Percentiles rank a stretch among this genome's conserved stretches.
These are phyloP conservation scores for Debaryomyces psychrophilus DNA, from an alignment of 1,139 yeast genomes.

Conservation along the genomic window DNA sequence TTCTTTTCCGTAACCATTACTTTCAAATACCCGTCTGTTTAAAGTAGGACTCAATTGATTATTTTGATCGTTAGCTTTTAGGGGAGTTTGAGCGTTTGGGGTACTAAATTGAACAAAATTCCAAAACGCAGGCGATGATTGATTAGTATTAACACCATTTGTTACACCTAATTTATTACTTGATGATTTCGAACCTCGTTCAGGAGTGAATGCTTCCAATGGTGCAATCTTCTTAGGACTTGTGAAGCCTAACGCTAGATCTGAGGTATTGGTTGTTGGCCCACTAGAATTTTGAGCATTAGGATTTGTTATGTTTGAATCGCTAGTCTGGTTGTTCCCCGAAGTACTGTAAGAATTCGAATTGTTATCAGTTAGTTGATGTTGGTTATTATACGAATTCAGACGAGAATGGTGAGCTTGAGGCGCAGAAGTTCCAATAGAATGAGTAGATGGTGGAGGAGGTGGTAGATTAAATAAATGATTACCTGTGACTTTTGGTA, in stretches of 20 bases:
- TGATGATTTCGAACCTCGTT: conserved; percentile 58
- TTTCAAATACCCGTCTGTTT: conserved; percentile 28
- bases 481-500: conserved; percentile 37
- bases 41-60: conserved; percentile 47
- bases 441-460: conserved; percentile 29
- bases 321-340: conserved; percentile 19
- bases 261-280: conserved; percentile 27
- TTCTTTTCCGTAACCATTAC: conserved; percentile 9
- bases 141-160: conserved; percentile 37
- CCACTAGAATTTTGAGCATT: conserved; percentile 16
- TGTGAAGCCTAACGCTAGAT: conserved; percentile 44
- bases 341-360: conserved; percentile 17
- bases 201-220: conserved; percentile 82
- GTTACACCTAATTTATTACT: conserved; percentile 23
- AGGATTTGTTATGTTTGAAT: conserved; percentile 19
- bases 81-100: conserved; percentile 56
- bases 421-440: conserved; percentile 20
- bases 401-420: conserved; percentile 31
- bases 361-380: conserved; percentile 10
- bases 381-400: conserved; percentile 30
- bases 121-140: conserved; percentile 76
- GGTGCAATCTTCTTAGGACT: conserved; percentile 64
- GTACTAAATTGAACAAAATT: conserved; percentile 78
- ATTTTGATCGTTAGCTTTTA: conserved; percentile 42
- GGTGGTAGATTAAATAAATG: conserved; percentile 41